Base-by-base conservation (phyloP, 768 basidiomycete genomes). In the Lentinus brumalis region DNA sequence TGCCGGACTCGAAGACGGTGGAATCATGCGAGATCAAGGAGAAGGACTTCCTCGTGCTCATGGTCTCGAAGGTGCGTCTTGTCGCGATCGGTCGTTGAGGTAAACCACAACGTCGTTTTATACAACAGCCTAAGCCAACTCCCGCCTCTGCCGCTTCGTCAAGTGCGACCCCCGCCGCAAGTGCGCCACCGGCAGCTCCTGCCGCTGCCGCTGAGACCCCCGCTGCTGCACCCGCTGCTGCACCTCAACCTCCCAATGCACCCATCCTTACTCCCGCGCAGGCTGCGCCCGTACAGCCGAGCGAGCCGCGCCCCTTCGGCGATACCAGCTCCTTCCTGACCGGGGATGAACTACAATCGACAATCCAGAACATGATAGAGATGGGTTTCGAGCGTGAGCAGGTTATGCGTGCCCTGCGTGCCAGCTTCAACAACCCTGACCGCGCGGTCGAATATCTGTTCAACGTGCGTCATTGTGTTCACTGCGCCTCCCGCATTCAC, bases 41-140 rank as follows among this genome's bases (percentile, higher is more conserved):
- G 77, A 98, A 97, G 79, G 96, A 97, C 74, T 99, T 99, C 78
- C 78, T 98, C 61, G 97, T 99, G n/a, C 86, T 99, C 45, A 99
- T 98, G 96, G 92, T 98, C 38, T 86, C 94, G 53, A 98, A 97
- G 86, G 96, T 96, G 63, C 53, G 78, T 68, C 26, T 35, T 41
- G 16, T 15, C 38, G 12, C 16, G 4, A 40, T 32, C 15, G 42
- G 14, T 53, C 11, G 40, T 26, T 14, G 16, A 38, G 57, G 66
- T 29, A 38, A 53, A 12, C 32, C 44, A n/a, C 15, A 35, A 12
- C 30, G 12, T 4, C 14, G 42, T 14, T 5, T 35, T 5, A 21
- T 14, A 49, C 14, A 30, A 10, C 35, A 89, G 87, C 87, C 84
- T 41, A 89, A 87, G 67, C 76, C 85, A 8, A 74, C 81, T 2